Percentiles rank a stretch among this genome's conserved stretches.
These are phyloP conservation scores for Penicillium atrosanguineum DNA, from an alignment of 495 filamentous ascomycete species.

Conservation along the genomic window DNA sequence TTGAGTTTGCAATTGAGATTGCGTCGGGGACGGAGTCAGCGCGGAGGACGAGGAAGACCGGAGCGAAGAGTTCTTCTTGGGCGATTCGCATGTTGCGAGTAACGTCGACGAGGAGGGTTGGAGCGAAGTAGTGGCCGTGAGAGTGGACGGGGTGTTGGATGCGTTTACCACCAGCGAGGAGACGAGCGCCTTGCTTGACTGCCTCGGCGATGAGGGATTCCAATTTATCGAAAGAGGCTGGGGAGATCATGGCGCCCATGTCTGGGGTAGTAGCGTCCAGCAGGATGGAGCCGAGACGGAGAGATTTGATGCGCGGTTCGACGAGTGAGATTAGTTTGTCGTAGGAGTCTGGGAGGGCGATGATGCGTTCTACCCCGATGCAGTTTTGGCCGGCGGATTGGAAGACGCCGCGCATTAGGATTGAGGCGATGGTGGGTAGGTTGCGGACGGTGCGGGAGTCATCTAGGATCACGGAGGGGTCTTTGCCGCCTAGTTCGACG, in stretches of 20 bases:
- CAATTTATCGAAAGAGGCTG: conserved; percentile 63
- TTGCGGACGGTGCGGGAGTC: conserved; percentile 58
- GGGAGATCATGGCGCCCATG: conserved; percentile 87
- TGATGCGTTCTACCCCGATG: conserved; percentile 91
- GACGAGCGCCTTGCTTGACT: conserved; percentile 69
- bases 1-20: conserved; percentile 72
- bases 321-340: conserved; percentile 67
- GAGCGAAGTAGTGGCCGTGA: conserved; percentile 84
- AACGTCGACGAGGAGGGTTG: conserved; percentile 87
- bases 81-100: conserved; percentile 77
- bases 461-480: conserved; percentile 89
- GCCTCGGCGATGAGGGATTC: conserved; percentile 75
- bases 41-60: conserved; percentile 80
- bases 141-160: conserved; percentile 66
- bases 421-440: conserved; percentile 67
- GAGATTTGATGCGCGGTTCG: conserved; percentile 61
- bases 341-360: conserved; percentile 75
- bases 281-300: conserved; percentile 69
- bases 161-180: conserved; percentile 78
- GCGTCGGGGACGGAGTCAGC: conserved; percentile 59
- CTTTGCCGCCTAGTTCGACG: conserved; percentile 93
- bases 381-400: conserved; percentile 98
- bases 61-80: conserved; percentile 87
- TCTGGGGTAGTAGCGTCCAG: conserved; percentile 56
- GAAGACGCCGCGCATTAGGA: conserved; percentile 88